Percentiles rank a stretch among this genome's conserved stretches.
Evolutionary conservation across 2,329 filamentous ascomycete genomes (phyloP).

Genomic region (Nannizzia gypsea): DNA sequence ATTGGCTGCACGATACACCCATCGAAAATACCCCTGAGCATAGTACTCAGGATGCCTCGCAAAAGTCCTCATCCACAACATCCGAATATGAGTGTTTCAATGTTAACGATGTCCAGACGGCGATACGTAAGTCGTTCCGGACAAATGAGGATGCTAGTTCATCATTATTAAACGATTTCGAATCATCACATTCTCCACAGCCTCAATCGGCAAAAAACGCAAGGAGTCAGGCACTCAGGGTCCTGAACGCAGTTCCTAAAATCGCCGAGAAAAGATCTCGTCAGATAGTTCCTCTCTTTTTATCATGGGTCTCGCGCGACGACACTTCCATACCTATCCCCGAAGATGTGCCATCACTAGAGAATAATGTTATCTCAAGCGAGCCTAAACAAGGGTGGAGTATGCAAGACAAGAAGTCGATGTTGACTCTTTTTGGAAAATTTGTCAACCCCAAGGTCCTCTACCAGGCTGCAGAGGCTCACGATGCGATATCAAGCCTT

Average conservation of each 20-base stretch:
- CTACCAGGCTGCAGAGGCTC: constrained; percentile 65
- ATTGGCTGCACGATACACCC: constrained; percentile 50
- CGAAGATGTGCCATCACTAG: constrained; percentile 21
- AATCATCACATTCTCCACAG: constrained; percentile 43
- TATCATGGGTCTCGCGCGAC: constrained; percentile 60
- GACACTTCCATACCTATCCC: constrained; percentile 29
- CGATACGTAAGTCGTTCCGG: constrained; percentile 42
- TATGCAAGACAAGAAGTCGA: constrained; percentile 63
- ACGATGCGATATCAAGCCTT: constrained; percentile 59
- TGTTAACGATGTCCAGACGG: constrained; percentile 46
- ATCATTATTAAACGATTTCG: constrained; percentile 52
- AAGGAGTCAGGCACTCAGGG: constrained; percentile 65
- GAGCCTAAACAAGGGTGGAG: constrained; percentile 27
- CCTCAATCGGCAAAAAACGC: constrained; percentile 37
- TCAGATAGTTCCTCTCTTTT: constrained; percentile 69
- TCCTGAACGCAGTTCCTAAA: constrained; percentile 60
- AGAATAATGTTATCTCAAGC: constrained; percentile 13
- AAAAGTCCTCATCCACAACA: constrained; percentile 15
- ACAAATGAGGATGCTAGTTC: constrained; percentile 44
- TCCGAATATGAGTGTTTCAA: constrained; percentile 73
- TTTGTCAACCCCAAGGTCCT: constrained; percentile 80
- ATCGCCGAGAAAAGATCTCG: constrained; percentile 80
- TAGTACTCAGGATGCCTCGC: neutral
- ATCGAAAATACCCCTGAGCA: neutral
- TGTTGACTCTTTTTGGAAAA: constrained; percentile 68